phyloP scores from a whole-genome alignment of 1,284 basidiomycete species.

The Exsudoporus floridanus region DNA sequence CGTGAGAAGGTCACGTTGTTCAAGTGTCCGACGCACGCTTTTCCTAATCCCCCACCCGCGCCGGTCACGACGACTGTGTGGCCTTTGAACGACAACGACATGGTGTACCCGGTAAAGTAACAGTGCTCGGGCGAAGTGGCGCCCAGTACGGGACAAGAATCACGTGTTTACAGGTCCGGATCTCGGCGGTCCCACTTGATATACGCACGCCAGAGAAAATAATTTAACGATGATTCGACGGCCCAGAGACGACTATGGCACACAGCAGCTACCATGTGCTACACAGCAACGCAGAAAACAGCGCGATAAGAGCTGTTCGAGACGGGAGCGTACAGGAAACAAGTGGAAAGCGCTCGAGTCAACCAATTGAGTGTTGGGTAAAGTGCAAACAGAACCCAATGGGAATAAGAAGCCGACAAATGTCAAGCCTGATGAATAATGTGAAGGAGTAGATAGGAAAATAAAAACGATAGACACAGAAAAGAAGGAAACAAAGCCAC shows the following conservation, averaged over 20 bases:
- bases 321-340: slow-evolving; percentile 34
- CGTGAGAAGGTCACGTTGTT: too few species aligned
- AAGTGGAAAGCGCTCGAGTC: slow-evolving; percentile 35
- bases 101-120: slow-evolving; percentile 2
- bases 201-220: slow-evolving; percentile 1
- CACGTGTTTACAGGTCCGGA: slow-evolving; percentile 18
- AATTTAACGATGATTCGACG: slow-evolving; percentile 27
- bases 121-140: neutral
- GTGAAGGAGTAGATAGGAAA: slow-evolving; percentile 34
- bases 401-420: slow-evolving; percentile 32
- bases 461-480: slow-evolving; percentile 29
- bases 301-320: slow-evolving; percentile 25
- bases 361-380: slow-evolving; percentile 18
- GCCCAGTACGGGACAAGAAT: slow-evolving; percentile 12
- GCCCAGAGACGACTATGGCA: slow-evolving; percentile 34
- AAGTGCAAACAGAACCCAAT: slow-evolving; percentile 12
- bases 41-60: slow-evolving; percentile 92
- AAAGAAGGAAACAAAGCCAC: slow-evolving; percentile 26
- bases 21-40: slow-evolving; percentile 58
- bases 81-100: slow-evolving; percentile 77
- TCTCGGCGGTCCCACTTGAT: neutral
- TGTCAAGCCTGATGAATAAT: slow-evolving; percentile 28
- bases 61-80: slow-evolving; percentile 95
- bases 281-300: slow-evolving; percentile 35
- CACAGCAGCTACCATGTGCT: slow-evolving; percentile 37